These are phyloP conservation scores for Rhododendron vialii DNA, from an alignment of 148 eudicot genomes.

Conservation along the genomic window DNA sequence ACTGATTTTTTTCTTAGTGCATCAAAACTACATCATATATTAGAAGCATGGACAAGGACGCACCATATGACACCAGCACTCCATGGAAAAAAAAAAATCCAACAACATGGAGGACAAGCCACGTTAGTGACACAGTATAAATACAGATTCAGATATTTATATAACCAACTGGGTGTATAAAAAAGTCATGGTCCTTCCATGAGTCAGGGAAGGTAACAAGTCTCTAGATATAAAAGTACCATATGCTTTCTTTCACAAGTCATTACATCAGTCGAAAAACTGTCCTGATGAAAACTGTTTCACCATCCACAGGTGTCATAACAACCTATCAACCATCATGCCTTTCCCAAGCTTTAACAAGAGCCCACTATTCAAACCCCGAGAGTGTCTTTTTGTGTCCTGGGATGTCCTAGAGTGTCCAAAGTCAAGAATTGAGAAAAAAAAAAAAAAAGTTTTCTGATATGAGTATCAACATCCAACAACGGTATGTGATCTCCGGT, in stretches of 20 bases:
- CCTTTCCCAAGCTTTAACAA: neutral
- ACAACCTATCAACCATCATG: neutral
- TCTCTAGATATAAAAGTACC: neutral
- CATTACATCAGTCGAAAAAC: neutral
- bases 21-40: neutral
- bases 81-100: neutral
- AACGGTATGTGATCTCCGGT: neutral
- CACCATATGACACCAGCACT: neutral
- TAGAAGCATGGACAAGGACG: neutral
- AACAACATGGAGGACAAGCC: neutral
- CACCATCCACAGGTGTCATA: neutral
- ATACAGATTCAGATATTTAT: neutral
- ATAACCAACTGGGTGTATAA: neutral
- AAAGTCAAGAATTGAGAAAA: neutral
- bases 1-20: neutral
- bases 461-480: neutral
- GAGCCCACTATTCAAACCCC: neutral
- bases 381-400: too few species aligned
- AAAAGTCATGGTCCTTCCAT: neutral
- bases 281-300: neutral
- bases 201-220: neutral
- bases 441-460: neutral
- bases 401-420: neutral
- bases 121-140: neutral
- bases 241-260: neutral